Evolutionary conservation across 495 filamentous ascomycete genomes (phyloP).

Genomic region (Cercophora scortea): DNA sequence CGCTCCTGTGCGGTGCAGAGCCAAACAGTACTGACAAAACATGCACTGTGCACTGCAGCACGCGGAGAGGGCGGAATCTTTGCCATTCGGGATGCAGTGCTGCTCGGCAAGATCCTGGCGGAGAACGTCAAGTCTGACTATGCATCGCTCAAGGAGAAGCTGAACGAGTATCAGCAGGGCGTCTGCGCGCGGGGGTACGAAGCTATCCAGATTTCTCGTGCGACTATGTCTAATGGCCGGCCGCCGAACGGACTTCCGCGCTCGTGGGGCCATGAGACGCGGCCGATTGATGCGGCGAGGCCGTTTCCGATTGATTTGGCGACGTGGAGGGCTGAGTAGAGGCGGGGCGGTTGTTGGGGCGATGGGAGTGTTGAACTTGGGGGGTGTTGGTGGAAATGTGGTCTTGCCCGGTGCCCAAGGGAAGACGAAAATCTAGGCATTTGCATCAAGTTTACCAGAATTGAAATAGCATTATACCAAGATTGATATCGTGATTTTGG

Average conservation of each 20-base stretch:
- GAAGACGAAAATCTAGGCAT: no score
- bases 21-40: not conserved
- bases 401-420: no score
- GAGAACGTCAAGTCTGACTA: constrained; percentile 8
- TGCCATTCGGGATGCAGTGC: constrained; percentile 22
- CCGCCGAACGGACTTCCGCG: not conserved
- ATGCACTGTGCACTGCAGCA: constrained; percentile 7
- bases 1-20: no score
- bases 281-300: not conserved
- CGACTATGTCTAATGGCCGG: not conserved
- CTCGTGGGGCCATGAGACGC: constrained; percentile 10
- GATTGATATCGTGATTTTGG: no score
- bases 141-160: not conserved
- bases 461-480: no score
- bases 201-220: constrained; percentile 1
- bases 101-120: constrained; percentile 10
- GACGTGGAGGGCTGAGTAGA: not conserved
- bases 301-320: constrained; percentile 5
- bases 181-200: constrained; percentile 9
- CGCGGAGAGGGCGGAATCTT: constrained; percentile 28
- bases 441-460: no score
- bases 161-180: constrained; percentile 14
- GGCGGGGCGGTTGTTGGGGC: no score
- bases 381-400: no score
- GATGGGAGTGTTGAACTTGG: no score